Evolutionary conservation across 2,329 filamentous ascomycete genomes (phyloP).

Genomic region (Amylocarpus encephaloides): DNA sequence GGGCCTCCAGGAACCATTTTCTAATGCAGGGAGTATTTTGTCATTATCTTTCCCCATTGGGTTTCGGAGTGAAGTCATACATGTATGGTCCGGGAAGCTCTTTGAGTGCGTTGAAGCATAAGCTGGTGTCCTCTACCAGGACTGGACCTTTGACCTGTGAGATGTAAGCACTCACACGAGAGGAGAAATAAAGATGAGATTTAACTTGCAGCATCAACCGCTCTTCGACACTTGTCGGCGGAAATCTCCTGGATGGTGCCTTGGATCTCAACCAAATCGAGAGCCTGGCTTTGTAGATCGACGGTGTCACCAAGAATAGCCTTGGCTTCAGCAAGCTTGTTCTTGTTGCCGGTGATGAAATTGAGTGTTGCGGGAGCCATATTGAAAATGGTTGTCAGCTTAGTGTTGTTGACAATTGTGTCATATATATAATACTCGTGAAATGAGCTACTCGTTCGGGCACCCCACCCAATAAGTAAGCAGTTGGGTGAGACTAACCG

Average conservation of each 20-base stretch:
- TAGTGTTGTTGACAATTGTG: too few relatives aligned
- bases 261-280: slow-evolving; percentile 87
- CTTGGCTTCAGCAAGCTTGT: slow-evolving; percentile 86
- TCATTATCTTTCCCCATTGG: neutral
- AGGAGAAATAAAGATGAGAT: neutral
- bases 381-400: neutral
- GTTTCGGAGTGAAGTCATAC: slow-evolving; percentile 40
- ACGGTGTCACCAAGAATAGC: slow-evolving; percentile 72
- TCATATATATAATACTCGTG: too few relatives aligned
- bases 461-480: too few relatives aligned
- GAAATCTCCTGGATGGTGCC: slow-evolving; percentile 90
- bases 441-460: too few relatives aligned
- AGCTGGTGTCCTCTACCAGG: slow-evolving; percentile 89
- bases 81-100: slow-evolving; percentile 96
- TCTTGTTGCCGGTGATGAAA: slow-evolving; percentile 95
- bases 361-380: slow-evolving; percentile 50
- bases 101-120: slow-evolving; percentile 85
- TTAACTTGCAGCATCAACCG: slow-evolving; percentile 63
- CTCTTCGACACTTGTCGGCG: slow-evolving; percentile 74
- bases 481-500: too few relatives aligned
- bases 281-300: slow-evolving; percentile 62
- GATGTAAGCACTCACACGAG: slow-evolving; percentile 3
- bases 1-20: slow-evolving; percentile 84
- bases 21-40: slow-evolving; percentile 39
- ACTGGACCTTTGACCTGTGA: slow-evolving; percentile 74